Conservation (phyloP, 441 rosid species). For the Dalechampia spathulata region DNA sequence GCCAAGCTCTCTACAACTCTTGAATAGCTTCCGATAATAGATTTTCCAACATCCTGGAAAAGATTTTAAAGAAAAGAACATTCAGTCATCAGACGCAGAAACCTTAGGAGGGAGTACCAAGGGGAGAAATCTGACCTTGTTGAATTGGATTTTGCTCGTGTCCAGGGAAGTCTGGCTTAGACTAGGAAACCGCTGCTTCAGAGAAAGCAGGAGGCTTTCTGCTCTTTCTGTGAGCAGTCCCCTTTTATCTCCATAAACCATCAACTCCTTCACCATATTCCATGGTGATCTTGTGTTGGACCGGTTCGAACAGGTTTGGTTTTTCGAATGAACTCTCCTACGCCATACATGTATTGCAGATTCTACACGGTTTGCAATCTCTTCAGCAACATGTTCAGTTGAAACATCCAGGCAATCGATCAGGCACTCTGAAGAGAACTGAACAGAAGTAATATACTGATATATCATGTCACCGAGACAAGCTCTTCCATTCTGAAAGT, state of each 20-base stretch:
- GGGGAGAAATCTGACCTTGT: constrained; percentile 53
- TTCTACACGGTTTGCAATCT: constrained; percentile 85
- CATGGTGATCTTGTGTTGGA: too few relatives aligned
- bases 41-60: constrained; percentile 94
- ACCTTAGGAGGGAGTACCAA: neutral
- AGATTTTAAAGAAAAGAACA: neutral
- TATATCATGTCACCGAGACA: constrained; percentile 80
- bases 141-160: constrained; percentile 91
- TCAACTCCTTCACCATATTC: constrained; percentile 84
- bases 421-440: constrained; percentile 72
- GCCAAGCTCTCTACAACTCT: constrained; percentile 94
- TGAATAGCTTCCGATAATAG: constrained; percentile 91
- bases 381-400: constrained; percentile 86
- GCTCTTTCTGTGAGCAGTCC: constrained; percentile 85
- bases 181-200: constrained; percentile 90
- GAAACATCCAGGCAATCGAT: constrained; percentile 91
- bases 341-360: constrained; percentile 80
- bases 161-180: constrained; percentile 87
- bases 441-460: constrained; percentile 74
- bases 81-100: neutral
- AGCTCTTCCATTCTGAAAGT: constrained; percentile 71
- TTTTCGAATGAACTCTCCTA: constrained; percentile 46
- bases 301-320: constrained; percentile 26
- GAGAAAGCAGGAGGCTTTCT: constrained; percentile 68
- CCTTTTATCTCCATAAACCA: constrained; percentile 75